A percentile compares a stretch with the other conserved stretches of the same genome.
phyloP scores from a whole-genome alignment of 371 early-diverging fungal species.

The Batrachochytrium dendrobatidis region DNA sequence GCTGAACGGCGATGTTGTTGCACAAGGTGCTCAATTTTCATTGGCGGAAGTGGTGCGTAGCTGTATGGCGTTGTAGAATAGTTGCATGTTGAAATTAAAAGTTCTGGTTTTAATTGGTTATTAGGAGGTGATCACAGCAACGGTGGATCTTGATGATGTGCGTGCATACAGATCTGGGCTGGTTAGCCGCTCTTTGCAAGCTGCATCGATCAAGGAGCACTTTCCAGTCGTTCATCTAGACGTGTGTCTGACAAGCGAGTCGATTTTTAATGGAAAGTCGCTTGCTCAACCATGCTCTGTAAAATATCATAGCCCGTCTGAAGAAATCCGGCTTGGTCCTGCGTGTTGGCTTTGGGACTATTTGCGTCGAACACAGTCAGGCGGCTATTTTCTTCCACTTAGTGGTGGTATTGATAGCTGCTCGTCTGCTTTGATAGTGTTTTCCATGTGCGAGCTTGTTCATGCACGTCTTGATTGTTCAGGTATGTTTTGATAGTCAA shows the following conservation, averaged over 20 bases:
- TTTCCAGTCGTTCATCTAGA: neutral
- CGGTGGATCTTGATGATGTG: slow-evolving; percentile 84
- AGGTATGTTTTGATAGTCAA: neutral
- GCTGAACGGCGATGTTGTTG: slow-evolving; percentile 83
- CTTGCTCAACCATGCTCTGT: slow-evolving; percentile 10
- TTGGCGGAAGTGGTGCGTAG: slow-evolving; percentile 73
- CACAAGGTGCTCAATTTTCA: slow-evolving; percentile 90
- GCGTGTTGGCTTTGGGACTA: slow-evolving; percentile 99
- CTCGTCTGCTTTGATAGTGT: slow-evolving; percentile 85
- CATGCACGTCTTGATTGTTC: neutral
- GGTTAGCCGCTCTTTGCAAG: slow-evolving; percentile 76
- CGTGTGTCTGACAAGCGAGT: neutral
- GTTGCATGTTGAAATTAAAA: too few species aligned
- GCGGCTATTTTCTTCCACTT: slow-evolving; percentile 91
- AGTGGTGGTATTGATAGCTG: slow-evolving; percentile 97
- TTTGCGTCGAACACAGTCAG: slow-evolving; percentile 77
- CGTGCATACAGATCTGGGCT: slow-evolving; percentile 68
- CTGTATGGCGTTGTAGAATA: too few species aligned
- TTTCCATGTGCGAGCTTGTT: slow-evolving; percentile 87
- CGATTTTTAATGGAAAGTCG: slow-evolving; percentile 9
- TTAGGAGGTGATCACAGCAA: slow-evolving; percentile 85
- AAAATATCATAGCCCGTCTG: slow-evolving; percentile 33
- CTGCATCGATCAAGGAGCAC: slow-evolving; percentile 28
- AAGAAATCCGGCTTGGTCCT: slow-evolving; percentile 87
- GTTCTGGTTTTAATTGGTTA: neutral